These are phyloP conservation scores for Sanguinoderma infundibulare DNA, from an alignment of 1,284 basidiomycete genomes.

Conservation along the genomic window DNA sequence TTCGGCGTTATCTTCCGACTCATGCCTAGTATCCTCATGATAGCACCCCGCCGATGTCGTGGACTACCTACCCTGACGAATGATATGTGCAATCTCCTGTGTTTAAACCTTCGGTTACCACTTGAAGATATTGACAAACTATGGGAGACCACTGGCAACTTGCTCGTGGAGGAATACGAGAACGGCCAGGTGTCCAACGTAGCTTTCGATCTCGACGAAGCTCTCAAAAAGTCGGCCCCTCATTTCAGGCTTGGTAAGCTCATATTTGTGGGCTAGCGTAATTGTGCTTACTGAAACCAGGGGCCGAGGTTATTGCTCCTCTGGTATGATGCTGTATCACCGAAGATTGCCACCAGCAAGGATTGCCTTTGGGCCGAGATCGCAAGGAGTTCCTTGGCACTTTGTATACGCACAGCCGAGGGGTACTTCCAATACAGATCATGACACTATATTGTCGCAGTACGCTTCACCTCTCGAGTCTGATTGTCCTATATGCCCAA, in stretches of 20 bases:
- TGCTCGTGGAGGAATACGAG: background rate
- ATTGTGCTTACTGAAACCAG: background rate
- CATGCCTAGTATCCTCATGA: background rate
- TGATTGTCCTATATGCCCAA: background rate
- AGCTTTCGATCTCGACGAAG: background rate
- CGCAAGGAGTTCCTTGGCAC: background rate
- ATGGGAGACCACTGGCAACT: background rate
- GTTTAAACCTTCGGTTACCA: background rate
- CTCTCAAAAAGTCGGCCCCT: background rate
- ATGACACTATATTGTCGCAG: background rate
- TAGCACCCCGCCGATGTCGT: background rate
- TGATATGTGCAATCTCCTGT: background rate
- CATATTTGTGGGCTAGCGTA: background rate
- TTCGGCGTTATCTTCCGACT: background rate
- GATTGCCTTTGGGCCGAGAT: background rate
- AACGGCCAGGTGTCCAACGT: background rate
- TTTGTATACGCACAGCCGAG: background rate
- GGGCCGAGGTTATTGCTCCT: background rate
- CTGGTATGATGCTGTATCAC: background rate
- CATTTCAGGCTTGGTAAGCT: background rate
- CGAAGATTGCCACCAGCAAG: background rate
- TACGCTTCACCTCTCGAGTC: too few species aligned
- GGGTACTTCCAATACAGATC: background rate
- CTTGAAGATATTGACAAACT: background rate
- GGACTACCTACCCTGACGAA: background rate